Conservation (phyloP, 345 rosid species). For the Linum lewisii region DNA sequence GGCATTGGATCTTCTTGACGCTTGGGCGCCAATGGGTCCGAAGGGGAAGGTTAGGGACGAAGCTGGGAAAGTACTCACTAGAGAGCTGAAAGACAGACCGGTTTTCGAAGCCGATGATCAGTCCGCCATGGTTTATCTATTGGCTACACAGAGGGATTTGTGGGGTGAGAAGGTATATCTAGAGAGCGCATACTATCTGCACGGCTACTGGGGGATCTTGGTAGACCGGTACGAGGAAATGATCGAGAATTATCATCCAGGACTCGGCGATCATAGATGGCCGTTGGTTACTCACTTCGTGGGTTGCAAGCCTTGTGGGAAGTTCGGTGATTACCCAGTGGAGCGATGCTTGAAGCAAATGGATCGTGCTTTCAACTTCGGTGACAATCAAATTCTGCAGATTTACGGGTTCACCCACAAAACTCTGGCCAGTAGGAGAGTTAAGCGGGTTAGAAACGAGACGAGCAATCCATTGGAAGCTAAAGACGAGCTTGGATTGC, state of each 20-base stretch:
- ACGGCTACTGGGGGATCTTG: slow-evolving; percentile 64
- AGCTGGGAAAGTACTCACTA: slow-evolving; percentile 47
- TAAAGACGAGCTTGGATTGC: slow-evolving; percentile 18
- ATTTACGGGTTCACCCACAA: slow-evolving; percentile 59
- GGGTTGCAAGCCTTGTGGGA: slow-evolving; percentile 78
- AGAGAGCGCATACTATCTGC: slow-evolving; percentile 62
- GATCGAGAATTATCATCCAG: slow-evolving; percentile 58
- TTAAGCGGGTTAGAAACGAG: slow-evolving; percentile 45
- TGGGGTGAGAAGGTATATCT: slow-evolving; percentile 68
- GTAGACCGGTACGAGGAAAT: slow-evolving; percentile 64
- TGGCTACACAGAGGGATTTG: slow-evolving; percentile 48
- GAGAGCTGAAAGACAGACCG: slow-evolving; percentile 51
- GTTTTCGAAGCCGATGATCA: slow-evolving; percentile 69
- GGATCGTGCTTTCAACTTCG: slow-evolving; percentile 71
- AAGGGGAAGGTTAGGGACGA: slow-evolving; percentile 54
- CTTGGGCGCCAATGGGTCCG: slow-evolving; percentile 71
- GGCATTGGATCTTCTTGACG: slow-evolving; percentile 61
- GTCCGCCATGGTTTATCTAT: slow-evolving; percentile 58
- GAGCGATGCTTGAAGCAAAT: slow-evolving; percentile 64
- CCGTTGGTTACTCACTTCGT: slow-evolving; percentile 74
- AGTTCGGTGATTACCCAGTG: slow-evolving; percentile 55
- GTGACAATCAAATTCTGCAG: slow-evolving; percentile 59
- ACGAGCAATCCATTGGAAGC: slow-evolving; percentile 11
- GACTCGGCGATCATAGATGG: slow-evolving; percentile 65
- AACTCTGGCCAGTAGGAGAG: slow-evolving; percentile 40